Evolutionary conservation across 345 rosid genomes (phyloP).

Genomic region (Rhodamnia argentea): DNA sequence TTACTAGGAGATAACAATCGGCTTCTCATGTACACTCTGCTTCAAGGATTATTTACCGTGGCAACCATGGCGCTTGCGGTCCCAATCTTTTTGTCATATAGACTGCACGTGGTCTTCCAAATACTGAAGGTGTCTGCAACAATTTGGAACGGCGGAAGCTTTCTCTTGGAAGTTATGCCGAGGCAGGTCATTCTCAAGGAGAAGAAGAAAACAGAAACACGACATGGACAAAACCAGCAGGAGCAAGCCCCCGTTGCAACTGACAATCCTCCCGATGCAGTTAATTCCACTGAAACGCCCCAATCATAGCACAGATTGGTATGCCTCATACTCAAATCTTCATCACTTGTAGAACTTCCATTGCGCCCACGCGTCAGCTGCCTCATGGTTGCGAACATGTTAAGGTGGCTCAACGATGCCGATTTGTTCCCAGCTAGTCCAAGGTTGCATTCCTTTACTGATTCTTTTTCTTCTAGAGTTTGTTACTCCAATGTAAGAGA

Average conservation of each 20-base stretch:
- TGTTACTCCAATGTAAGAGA: neutral
- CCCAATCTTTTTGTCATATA: conserved; percentile 77
- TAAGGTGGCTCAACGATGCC: neutral
- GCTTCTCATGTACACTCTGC: conserved; percentile 60
- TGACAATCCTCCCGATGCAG: neutral
- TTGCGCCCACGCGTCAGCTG: neutral
- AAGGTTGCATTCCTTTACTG: neutral
- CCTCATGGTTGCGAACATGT: neutral
- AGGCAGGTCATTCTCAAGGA: conserved; percentile 80
- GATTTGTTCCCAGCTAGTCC: neutral
- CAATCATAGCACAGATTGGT: neutral
- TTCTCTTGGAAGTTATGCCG: conserved; percentile 83
- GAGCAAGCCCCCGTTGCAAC: conserved; percentile 3
- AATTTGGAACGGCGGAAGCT: conserved; percentile 91
- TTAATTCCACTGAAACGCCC: neutral
- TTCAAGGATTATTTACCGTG: conserved; percentile 74
- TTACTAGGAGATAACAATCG: conserved; percentile 84
- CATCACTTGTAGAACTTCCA: neutral
- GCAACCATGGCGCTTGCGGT: conserved; percentile 93
- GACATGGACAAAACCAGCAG: conserved; percentile 3
- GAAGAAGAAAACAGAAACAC: conserved; percentile 47
- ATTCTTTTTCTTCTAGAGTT: neutral
- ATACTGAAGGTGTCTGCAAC: conserved; percentile 82
- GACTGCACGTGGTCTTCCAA: conserved; percentile 63
- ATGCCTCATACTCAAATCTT: neutral